Base-by-base conservation (phyloP, 2,329 filamentous ascomycete genomes). In the Endocalyx cinctus region DNA sequence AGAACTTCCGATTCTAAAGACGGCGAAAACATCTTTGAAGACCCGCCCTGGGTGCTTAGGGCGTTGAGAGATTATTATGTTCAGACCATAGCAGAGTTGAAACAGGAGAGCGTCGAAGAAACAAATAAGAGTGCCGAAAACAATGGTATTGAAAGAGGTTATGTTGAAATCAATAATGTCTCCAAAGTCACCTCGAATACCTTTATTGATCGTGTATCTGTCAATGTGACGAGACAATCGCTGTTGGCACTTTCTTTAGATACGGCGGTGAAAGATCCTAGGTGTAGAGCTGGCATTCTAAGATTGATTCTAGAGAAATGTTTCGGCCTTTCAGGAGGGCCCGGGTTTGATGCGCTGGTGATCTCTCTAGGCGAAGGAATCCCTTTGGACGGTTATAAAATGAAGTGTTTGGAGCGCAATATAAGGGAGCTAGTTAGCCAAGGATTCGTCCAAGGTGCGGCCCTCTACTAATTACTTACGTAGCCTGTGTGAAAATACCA, bases 401-500 rank as follows among this genome's bases (percentile, higher is more conserved):
- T 42, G 7, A 39, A 29, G 29, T 48, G 31, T 14, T 27, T 52
- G 14, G 34, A 39, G 25, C 37, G 29, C 15, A 51, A 48, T 31
- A 25, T 50, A 12, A 25, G 19, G 20, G 46, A 51, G 29, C 35
- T 52, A 10, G 27, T 45, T 2, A 32, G 42, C 22, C 38, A 33
- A 17, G 47, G 48, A 17, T 50, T 48, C 22, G 46, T 53, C 6
- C 42, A 38, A 30, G 48, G 45, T 3, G 47, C 45, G 15, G 33
- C 42, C 25, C 44, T 47, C 10, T 48, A 44, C 45, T 52, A 34
- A 23, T n/a, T n/a, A n/a, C n/a, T n/a, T n/a, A n/a, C n/a, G n/a
- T n/a, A n/a, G n/a, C n/a, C n/a, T n/a, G n/a, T n/a, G n/a, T n/a
- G n/a, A n/a, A n/a, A n/a, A n/a, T n/a, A n/a, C n/a, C n/a, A n/a